A percentile compares a stretch with the other conserved stretches of the same genome.
Evolutionary conservation across 2,329 filamentous ascomycete species (phyloP).

Genomic region (Ophiosphaerella narmari): DNA sequence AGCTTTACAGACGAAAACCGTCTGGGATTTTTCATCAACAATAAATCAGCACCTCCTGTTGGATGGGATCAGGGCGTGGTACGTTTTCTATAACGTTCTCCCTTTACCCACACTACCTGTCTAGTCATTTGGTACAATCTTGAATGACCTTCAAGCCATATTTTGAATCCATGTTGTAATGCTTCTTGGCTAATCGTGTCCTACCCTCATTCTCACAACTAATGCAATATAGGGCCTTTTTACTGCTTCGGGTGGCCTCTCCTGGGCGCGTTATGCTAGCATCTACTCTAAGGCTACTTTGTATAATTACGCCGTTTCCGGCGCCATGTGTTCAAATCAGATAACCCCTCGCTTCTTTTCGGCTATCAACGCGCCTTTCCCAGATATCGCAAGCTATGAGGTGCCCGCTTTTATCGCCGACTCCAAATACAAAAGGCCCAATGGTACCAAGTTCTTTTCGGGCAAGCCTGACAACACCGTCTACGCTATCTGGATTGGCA

Average conservation of each 20-base stretch:
- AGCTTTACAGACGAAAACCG: conserved; percentile 77
- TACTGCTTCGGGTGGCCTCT: conserved; percentile 68
- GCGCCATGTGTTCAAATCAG: conserved; percentile 73
- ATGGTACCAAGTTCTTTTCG: conserved; percentile 50
- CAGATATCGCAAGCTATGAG: conserved; percentile 57
- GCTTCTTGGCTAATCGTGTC: too few relatives aligned
- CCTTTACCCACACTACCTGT: not conserved
- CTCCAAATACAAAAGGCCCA: conserved; percentile 35
- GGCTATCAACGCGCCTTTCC: conserved; percentile 60
- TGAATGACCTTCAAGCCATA: not conserved
- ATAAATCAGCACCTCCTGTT: conserved; percentile 63
- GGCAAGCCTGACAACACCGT: conserved; percentile 64
- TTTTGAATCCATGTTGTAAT: not conserved
- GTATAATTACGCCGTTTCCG: conserved; percentile 73
- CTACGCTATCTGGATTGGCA: conserved; percentile 80
- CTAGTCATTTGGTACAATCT: not conserved
- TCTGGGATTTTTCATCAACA: conserved; percentile 63
- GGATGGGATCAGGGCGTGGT: conserved; percentile 60
- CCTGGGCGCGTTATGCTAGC: conserved; percentile 71
- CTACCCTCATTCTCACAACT: not conserved
- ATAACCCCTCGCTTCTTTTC: conserved; percentile 63
- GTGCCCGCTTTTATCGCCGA: conserved; percentile 55
- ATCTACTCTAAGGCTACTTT: conserved; percentile 60
- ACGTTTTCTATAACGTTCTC: conserved; percentile 6
- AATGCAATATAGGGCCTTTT: conserved; percentile 45